Evolutionary conservation across 2,329 filamentous ascomycete genomes (phyloP), one percentile per base, ranked within the genome.

Genomic region (Thelonectria rubi): DNA sequence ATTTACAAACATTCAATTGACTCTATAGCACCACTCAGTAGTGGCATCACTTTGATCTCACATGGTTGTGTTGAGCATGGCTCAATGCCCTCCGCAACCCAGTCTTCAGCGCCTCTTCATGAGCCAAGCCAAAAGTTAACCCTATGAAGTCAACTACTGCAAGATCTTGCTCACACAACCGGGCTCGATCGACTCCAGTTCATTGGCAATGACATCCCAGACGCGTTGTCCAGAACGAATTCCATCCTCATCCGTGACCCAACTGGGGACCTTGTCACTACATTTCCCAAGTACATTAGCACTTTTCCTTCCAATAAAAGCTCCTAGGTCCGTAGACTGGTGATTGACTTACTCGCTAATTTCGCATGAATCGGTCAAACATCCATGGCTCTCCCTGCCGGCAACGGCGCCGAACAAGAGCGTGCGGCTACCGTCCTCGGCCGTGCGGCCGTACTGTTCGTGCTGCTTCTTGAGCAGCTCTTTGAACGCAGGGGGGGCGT

Each of bases 381-480:
- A 58, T 0, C 74, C 74, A 34, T 76, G 73, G 32, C 70, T 73
- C 43, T 73, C 69, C 42, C 64, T 53, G 3, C 65, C 73, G 0
- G 66, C 69, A 15, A 66, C 57, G 2, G 69, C 61, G 1, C 62
- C 73, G 42, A 70, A 65, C 20, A 76, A 42, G 14, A 75, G 58
- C 3, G 67, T 75, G 11, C 74, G 70, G 43, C 71, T 73, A 0
- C 73, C 73, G 45, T 63, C 62, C 49, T 76, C 74, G 0, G 73
- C 60, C 0, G 66, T 72, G 17, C 70, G 66, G 0, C 65, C 71
- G 24, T 58, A 43, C 8, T 48, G 2, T 5, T 32, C 34, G 42
- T 52, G 49, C 42, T 46, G 47, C n/a, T 60, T 51, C 32, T 34
- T 21, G 15, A 65, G 42, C 34, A 11, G 6, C 3, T 49, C 37